Base-by-base conservation (phyloP, 805 yeast genomes). In the Teunomyces aglyptinius region DNA sequence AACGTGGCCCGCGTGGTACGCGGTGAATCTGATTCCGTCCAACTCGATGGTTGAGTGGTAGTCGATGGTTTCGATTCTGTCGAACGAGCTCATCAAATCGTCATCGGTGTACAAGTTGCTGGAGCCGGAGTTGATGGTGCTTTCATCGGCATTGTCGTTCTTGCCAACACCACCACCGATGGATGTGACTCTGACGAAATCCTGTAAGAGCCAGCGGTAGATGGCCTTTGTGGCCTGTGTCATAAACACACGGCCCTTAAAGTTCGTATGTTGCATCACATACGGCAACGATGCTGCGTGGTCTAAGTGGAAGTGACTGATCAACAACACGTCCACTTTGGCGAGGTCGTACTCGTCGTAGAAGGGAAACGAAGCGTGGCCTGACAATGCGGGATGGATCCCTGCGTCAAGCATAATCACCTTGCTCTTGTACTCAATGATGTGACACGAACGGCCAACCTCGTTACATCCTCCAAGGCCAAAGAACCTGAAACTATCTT, bases 1-100 rank as follows among this genome's bases (percentile, higher is more conserved):
- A 10, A 94, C 99, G 75, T 94, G 99, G n/a, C 99, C 99, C 6
- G 99, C 99, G 69, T 92, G 99, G 65, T 86, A 94, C 1, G 99
- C 99, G 1, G 99, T 94, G 71, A 94, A 92, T 60, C 94, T 77
- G 47, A 94, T 85, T 44, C 99, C 99, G 49, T 88, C 95, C 29
- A 91, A 87, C 57, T 94, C 98, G 53, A 89, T 80, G 0, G 99
- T 94, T 4, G 97, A 89, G 65, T 94, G 98, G 65, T 86, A 94
- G 64, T 94, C 99, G 19, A 94, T 81, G 1, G 98, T 89, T 64
- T 94, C 98, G 41, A 94, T 94, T 52, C 80, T 73, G 58, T 90
- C 97, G 58, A 92, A 89, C 0, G 97, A 88, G 44, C 83, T 85
- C 59, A 83, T 81, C 54, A 94, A 73, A 67, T 94, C 99, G 41